Percentiles rank a stretch among this genome's conserved stretches.
phyloP scores from a whole-genome alignment of 2,329 filamentous ascomycete genomes.

The Sarocladium oryzae region DNA sequence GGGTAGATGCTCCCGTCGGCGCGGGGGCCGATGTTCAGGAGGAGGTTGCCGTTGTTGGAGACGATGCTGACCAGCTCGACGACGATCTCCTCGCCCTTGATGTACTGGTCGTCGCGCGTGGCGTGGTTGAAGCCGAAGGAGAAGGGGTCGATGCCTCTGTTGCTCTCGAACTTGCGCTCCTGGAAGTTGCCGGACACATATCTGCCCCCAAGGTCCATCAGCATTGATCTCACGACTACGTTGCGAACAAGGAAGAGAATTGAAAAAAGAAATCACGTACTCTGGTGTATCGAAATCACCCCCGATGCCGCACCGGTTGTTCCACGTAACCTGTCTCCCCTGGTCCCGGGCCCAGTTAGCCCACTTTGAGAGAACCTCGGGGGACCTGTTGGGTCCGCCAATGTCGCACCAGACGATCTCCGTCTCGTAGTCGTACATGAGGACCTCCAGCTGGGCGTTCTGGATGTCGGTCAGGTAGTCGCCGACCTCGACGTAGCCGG shows the following conservation, averaged over 20 bases:
- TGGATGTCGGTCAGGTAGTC: slow-evolving; percentile 36
- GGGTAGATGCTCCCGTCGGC: slow-evolving; percentile 47
- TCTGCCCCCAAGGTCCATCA: no score
- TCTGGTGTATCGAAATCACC: slow-evolving; percentile 11
- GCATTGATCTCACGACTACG: no score
- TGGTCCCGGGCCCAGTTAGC: slow-evolving; percentile 29
- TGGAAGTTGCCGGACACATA: slow-evolving; percentile 1
- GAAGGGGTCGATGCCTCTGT: slow-evolving; percentile 52
- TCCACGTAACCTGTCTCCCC: slow-evolving; percentile 45
- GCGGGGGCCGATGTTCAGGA: slow-evolving; percentile 49
- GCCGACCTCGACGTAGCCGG: slow-evolving; percentile 26
- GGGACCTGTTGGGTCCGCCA: slow-evolving; percentile 15
- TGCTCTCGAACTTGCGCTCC: slow-evolving; percentile 50
- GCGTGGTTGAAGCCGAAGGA: slow-evolving; percentile 53
- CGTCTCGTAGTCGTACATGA: slow-evolving; percentile 32
- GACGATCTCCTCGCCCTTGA: slow-evolving; percentile 29
- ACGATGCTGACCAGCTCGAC: slow-evolving; percentile 27
- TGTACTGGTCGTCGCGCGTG: slow-evolving; percentile 40
- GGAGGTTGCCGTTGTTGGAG: slow-evolving; percentile 35
- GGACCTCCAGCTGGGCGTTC: slow-evolving; percentile 37
- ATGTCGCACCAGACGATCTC: slow-evolving; percentile 45
- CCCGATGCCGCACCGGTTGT: slow-evolving; percentile 43
- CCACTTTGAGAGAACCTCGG: slow-evolving; percentile 24
- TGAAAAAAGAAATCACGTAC: slow-evolving; percentile 7
- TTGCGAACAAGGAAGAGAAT: no score